These are phyloP conservation scores for Xylaria sp. DNA, from an alignment of 2,329 filamentous ascomycete species.

Conservation along the genomic window DNA sequence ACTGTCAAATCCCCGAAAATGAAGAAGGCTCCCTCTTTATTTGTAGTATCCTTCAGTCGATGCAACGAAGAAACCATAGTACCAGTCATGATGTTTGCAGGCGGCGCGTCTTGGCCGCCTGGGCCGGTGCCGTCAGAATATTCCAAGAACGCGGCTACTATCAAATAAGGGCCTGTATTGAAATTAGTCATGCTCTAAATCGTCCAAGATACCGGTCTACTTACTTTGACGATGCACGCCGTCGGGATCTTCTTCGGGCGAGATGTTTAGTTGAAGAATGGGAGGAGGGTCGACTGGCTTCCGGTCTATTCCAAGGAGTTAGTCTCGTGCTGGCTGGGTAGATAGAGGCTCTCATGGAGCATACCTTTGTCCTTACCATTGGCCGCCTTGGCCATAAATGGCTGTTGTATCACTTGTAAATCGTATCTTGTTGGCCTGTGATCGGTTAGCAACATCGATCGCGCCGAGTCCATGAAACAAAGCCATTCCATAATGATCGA, in stretches of 20 bases:
- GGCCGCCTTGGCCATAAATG: conserved; percentile 35
- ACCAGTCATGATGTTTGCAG: conserved; percentile 63
- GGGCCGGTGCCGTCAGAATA: conserved; percentile 47
- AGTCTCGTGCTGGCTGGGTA: conserved; percentile 4
- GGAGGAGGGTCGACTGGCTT: conserved; percentile 89
- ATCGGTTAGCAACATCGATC: not conserved
- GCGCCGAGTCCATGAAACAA: not conserved
- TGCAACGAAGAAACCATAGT: conserved; percentile 81
- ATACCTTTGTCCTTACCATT: conserved; percentile 39
- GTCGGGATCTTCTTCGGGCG: conserved; percentile 47
- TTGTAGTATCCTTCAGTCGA: conserved; percentile 76
- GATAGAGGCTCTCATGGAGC: not conserved
- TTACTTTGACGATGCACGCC: conserved; percentile 60
- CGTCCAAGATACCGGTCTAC: conserved; percentile 32
- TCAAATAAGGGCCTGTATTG: conserved; percentile 36
- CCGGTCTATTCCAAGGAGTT: conserved; percentile 56
- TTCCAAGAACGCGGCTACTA: conserved; percentile 37
- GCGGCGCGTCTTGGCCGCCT: conserved; percentile 41
- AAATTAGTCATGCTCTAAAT: conserved; percentile 13
- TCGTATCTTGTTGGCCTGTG: conserved; percentile 32
- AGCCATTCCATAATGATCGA: not conserved
- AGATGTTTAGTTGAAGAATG: conserved; percentile 70
- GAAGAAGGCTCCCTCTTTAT: conserved; percentile 81
- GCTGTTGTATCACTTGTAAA: conserved; percentile 36
- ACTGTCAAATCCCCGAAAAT: conserved; percentile 89